Evolutionary conservation across 225 moss, liverwort and hornwort genomes (phyloP).

Genomic region (Rhytidiadelphus loreus): DNA sequence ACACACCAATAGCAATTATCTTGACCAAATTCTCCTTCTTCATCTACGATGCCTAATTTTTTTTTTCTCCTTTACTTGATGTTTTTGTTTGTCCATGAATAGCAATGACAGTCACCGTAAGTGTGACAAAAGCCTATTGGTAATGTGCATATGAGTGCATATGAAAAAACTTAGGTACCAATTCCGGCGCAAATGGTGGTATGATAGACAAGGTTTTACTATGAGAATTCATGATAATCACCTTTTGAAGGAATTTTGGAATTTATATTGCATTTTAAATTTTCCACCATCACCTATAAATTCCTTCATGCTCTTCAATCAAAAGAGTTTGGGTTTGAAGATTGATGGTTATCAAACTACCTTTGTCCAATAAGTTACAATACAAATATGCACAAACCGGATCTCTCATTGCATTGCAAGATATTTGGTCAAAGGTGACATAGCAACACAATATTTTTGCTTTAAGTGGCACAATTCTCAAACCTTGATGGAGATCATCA

Average conservation of each 20-base stretch:
- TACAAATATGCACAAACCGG: no score
- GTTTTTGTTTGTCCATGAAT: background rate
- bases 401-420: no score
- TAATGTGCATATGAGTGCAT: no score
- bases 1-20: background rate
- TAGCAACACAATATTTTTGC: no score
- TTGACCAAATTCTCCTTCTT: background rate
- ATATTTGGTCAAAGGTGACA: no score
- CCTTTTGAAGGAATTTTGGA: no score
- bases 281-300: no score
- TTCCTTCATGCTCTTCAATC: background rate
- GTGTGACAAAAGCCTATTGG: rapidly evolving
- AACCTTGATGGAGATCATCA: no score
- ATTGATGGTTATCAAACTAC: background rate
- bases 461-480: no score
- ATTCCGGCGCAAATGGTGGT: no score
- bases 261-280: background rate
- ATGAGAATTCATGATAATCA: no score
- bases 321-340: background rate
- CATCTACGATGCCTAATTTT: rapidly evolving
- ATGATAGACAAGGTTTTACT: no score
- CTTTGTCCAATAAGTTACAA: background rate
- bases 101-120: background rate
- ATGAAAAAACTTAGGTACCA: background rate
- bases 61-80: background rate